Percentiles rank a stretch among this genome's conserved stretches.
Evolutionary conservation across 305 asterid species (phyloP).

Genomic region (Plantago coronopus): DNA sequence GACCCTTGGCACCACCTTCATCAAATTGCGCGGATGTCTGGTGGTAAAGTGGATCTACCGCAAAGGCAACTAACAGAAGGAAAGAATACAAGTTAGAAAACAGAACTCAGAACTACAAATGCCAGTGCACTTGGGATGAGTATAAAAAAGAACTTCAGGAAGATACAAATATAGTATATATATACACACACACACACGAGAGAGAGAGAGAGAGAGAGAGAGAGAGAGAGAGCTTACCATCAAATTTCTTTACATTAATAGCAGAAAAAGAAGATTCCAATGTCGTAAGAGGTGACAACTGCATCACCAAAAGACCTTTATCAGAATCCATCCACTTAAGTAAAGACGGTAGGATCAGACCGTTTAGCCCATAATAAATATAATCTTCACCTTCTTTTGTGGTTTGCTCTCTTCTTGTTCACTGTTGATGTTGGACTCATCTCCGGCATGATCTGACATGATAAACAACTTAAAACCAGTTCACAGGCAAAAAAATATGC

Average conservation of each 20-base stretch:
- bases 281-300: slow-evolving; percentile 87
- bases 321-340: slow-evolving; percentile 19
- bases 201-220: no score
- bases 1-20: slow-evolving; percentile 99
- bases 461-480: slow-evolving; percentile 3
- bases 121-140: no score
- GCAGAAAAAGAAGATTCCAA: slow-evolving; percentile 84
- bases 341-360: slow-evolving; percentile 12
- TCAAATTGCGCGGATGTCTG: slow-evolving; percentile 99
- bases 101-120: neutral
- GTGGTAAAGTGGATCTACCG: slow-evolving; percentile 96
- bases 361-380: slow-evolving; percentile 8
- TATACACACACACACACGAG: no score
- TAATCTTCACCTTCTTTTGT: slow-evolving; percentile 62
- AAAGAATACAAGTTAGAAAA: neutral
- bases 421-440: slow-evolving; percentile 35
- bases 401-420: slow-evolving; percentile 43
- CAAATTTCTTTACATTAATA: slow-evolving; percentile 75
- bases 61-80: slow-evolving; percentile 60
- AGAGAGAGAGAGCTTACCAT: slow-evolving; percentile 38
- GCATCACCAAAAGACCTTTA: slow-evolving; percentile 32
- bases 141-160: neutral
- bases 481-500: neutral
- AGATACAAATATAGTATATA: neutral
- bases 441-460: slow-evolving; percentile 46